phyloP scores from a whole-genome alignment of 2,329 filamentous ascomycete species.

The Colletotrichum chrysophilum region DNA sequence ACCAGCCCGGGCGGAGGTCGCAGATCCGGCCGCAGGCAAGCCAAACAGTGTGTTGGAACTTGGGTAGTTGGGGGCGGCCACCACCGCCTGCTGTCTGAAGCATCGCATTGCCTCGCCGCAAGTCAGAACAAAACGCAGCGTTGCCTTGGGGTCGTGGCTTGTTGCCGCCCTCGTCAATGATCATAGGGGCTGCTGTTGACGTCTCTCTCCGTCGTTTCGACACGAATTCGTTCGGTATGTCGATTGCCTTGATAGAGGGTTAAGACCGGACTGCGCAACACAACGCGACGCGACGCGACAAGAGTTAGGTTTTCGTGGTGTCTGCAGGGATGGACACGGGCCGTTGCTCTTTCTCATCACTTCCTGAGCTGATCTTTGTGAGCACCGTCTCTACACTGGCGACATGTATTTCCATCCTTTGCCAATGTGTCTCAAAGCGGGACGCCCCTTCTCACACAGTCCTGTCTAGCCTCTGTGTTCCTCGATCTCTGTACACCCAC shows the following conservation, averaged over 20 bases:
- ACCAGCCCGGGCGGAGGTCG: conserved; percentile 22
- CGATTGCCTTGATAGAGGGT: neutral
- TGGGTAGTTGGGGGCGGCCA: neutral
- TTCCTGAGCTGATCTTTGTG: neutral
- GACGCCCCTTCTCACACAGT: neutral
- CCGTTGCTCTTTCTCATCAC: neutral
- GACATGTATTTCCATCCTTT: neutral
- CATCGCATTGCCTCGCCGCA: neutral
- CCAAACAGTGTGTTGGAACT: neutral
- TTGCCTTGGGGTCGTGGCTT: neutral
- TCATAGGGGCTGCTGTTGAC: neutral
- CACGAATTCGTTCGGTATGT: neutral
- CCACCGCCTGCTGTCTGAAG: neutral
- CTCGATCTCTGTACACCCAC: neutral
- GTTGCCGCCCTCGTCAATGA: neutral
- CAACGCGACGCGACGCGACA: neutral
- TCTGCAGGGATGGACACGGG: neutral
- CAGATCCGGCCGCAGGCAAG: conserved; percentile 23
- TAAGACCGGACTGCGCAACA: neutral
- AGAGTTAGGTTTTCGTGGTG: neutral
- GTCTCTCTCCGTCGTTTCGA: neutral
- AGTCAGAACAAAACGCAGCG: neutral
- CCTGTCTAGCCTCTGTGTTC: neutral
- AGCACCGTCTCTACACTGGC: neutral
- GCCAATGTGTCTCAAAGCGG: conserved; percentile 9